These are phyloP conservation scores for Cyberlindnera saturnus DNA, from an alignment of 805 yeast species.

Conservation along the genomic window DNA sequence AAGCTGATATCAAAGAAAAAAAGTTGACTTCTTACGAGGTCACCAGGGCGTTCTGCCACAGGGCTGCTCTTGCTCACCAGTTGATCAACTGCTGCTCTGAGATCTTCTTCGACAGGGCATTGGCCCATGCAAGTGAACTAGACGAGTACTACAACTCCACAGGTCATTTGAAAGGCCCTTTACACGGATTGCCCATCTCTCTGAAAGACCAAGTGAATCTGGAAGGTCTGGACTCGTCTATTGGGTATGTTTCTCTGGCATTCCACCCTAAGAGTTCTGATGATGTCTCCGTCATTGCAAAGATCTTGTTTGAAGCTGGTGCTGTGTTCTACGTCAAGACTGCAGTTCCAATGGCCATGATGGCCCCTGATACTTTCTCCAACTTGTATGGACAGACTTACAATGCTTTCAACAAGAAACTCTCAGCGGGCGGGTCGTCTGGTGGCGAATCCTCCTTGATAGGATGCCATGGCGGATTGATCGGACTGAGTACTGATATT, in stretches of 20 bases:
- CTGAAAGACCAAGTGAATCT: slow-evolving; percentile 40
- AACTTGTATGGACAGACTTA: slow-evolving; percentile 39
- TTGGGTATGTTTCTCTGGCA: slow-evolving; percentile 41
- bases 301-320: slow-evolving; percentile 36
- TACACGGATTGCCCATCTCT: slow-evolving; percentile 63
- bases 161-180: slow-evolving; percentile 52
- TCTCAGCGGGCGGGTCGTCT: slow-evolving; percentile 46
- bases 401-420: slow-evolving; percentile 36
- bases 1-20: slow-evolving; percentile 2
- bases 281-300: slow-evolving; percentile 31
- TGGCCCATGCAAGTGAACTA: slow-evolving; percentile 44
- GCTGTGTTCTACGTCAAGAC: slow-evolving; percentile 52
- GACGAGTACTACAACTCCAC: slow-evolving; percentile 42
- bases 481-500: slow-evolving; percentile 52
- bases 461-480: slow-evolving; percentile 34
- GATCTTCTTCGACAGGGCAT: slow-evolving; percentile 47
- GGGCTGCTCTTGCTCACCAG: slow-evolving; percentile 40
- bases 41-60: slow-evolving; percentile 2
- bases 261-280: slow-evolving; percentile 44
- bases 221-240: slow-evolving; percentile 41
- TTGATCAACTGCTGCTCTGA: slow-evolving; percentile 30
- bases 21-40: slow-evolving; percentile 8
- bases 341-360: slow-evolving; percentile 43
- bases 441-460: slow-evolving; percentile 48
- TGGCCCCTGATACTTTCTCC: slow-evolving; percentile 40